Percentiles rank a stretch among this genome's conserved stretches.
These are phyloP conservation scores for Tilletia setariae DNA, from an alignment of 1,284 basidiomycete genomes.

Conservation along the genomic window DNA sequence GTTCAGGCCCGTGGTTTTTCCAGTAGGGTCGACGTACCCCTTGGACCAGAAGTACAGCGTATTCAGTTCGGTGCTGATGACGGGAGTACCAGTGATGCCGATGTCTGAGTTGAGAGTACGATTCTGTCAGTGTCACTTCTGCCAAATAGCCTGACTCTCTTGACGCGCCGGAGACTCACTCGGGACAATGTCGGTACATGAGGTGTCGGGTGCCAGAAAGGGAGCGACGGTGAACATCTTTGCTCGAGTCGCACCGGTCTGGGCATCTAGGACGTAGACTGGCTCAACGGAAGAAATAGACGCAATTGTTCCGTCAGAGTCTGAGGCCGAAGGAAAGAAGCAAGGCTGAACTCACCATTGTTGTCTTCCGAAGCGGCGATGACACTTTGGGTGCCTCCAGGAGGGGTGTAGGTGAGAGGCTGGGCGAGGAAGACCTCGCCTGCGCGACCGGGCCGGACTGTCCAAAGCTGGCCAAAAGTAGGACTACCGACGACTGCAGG, in stretches of 20 bases:
- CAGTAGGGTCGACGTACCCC: conserved; percentile 16
- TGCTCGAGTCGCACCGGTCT: conserved; percentile 14
- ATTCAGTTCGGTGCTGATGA: conserved; percentile 17
- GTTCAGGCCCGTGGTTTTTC: conserved; percentile 4
- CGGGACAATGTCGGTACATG: conserved; percentile 18
- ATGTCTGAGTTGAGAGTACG: not conserved
- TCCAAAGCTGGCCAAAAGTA: conserved; percentile 18
- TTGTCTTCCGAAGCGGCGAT: conserved; percentile 19
- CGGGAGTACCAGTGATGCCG: conserved; percentile 24
- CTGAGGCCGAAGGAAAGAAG: too few species aligned
- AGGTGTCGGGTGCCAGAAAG: conserved; percentile 11
- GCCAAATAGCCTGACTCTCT: too few species aligned
- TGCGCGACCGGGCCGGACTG: not conserved
- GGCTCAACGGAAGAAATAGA: too few species aligned
- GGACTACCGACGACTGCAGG: conserved; percentile 23
- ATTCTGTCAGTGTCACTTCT: not conserved
- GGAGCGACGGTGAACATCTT: not conserved
- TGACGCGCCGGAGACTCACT: not conserved
- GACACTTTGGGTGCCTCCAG: conserved; percentile 19
- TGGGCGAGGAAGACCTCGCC: conserved; percentile 16
- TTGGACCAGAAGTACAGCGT: conserved; percentile 25
- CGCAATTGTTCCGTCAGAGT: too few species aligned
- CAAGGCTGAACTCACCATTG: conserved; percentile 9
- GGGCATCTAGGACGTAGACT: conserved; percentile 19
- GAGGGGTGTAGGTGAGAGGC: conserved; percentile 20